phyloP scores from a whole-genome alignment of 192 early-diverging fungal genomes.

The Coemansia sp. region DNA sequence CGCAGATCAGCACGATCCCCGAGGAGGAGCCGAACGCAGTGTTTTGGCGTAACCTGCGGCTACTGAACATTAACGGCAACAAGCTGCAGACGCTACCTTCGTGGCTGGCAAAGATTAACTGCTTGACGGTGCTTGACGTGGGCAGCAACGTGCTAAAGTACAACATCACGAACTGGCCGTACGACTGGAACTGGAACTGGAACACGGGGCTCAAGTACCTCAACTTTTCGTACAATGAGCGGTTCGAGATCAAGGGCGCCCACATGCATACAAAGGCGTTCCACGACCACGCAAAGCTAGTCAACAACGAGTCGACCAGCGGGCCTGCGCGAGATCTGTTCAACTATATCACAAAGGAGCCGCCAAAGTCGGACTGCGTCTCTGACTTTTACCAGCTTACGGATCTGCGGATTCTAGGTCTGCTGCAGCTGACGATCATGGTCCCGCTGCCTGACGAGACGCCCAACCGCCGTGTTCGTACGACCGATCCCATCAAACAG shows the following conservation, averaged over 20 bases:
- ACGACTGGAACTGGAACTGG: conserved; percentile 98
- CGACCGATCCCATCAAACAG: conserved; percentile 74
- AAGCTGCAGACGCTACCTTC: conserved; percentile 84
- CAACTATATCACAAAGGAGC: conserved; percentile 45
- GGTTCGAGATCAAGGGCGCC: conserved; percentile 78
- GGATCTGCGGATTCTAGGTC: conserved; percentile 71
- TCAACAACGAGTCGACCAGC: conserved; percentile 21
- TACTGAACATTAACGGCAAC: conserved; percentile 87
- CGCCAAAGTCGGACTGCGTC: conserved; percentile 58
- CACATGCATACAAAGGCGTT: conserved; percentile 49
- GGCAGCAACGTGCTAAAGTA: conserved; percentile 86
- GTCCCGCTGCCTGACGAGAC: conserved; percentile 77
- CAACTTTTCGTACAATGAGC: conserved; percentile 85
- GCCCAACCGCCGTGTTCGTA: conserved; percentile 73
- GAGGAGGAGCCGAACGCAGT: conserved; percentile 73
- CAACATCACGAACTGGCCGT: conserved; percentile 91
- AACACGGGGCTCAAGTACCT: conserved; percentile 83
- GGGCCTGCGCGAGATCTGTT: conserved; percentile 35
- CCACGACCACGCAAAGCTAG: conserved; percentile 43
- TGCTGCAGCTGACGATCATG: conserved; percentile 88
- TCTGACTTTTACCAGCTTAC: conserved; percentile 69
- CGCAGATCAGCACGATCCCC: conserved; percentile 74
- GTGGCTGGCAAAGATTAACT: conserved; percentile 81
- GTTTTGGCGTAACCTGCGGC: conserved; percentile 57
- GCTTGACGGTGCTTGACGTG: conserved; percentile 73